These are phyloP conservation scores for Tolypocladium inflatum DNA, from an alignment of 2,329 filamentous ascomycete genomes.

Conservation along the genomic window DNA sequence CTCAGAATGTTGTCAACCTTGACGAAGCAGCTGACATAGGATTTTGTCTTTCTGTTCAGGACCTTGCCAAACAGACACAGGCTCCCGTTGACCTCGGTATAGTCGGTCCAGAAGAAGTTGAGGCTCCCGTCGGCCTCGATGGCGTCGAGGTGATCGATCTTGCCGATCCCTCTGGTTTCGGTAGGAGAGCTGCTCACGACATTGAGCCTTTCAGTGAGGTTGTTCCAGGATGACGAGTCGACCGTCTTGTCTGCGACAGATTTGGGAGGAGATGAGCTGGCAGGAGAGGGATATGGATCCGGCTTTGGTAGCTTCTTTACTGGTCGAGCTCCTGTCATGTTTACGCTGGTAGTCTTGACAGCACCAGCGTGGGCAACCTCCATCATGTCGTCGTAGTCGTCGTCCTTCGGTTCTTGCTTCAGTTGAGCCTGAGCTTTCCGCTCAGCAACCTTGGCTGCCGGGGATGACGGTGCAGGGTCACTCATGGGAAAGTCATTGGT, in stretches of 20 bases:
- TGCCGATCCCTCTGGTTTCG: constrained; percentile 60
- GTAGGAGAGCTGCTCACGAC: constrained; percentile 65
- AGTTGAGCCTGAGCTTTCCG: constrained; percentile 51
- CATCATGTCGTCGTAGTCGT: constrained; percentile 76
- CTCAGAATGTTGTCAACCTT: constrained; percentile 92
- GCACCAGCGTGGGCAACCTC: constrained; percentile 73
- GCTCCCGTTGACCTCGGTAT: constrained; percentile 83
- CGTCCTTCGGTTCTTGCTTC: constrained; percentile 44
- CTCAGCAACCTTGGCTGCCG: constrained; percentile 67
- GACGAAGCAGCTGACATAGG: constrained; percentile 84
- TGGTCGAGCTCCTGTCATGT: constrained; percentile 67
- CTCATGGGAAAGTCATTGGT: constrained; percentile 60
- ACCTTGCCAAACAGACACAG: constrained; percentile 95
- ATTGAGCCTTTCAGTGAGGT: constrained; percentile 77
- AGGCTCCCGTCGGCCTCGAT: constrained; percentile 89
- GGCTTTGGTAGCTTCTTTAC: constrained; percentile 65
- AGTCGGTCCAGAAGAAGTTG: constrained; percentile 95
- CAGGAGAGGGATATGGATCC: constrained; percentile 58
- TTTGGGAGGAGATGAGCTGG: constrained; percentile 66
- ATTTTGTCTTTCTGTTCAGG: constrained; percentile 71
- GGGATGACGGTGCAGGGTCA: constrained; percentile 79
- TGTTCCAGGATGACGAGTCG: constrained; percentile 81
- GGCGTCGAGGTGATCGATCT: constrained; percentile 75
- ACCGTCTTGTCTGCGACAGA: constrained; percentile 43
- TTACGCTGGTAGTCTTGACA: constrained; percentile 62